Evolutionary conservation across 495 filamentous ascomycete species (phyloP), one percentile per base, ranked within the genome.

Genomic region (Tricharina praecox): DNA sequence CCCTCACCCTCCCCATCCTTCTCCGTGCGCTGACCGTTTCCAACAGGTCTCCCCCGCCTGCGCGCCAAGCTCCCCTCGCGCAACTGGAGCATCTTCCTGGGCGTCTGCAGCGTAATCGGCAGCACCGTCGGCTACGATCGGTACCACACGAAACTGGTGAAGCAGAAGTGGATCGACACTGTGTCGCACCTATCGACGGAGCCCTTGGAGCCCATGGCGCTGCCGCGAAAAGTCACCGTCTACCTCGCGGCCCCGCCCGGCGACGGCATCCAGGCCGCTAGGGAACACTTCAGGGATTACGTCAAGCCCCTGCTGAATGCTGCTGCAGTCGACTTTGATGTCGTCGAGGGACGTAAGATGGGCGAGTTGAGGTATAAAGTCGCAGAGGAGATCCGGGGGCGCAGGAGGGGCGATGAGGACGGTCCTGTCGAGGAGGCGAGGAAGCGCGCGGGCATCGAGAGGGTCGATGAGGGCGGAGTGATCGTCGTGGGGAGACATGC

Each of bases 61-160:
- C 77, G 81, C 13, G 70, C 79, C 55, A 86, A 80, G 67, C 76
- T 99, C 8, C 90, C 90, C 16, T 99, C 90, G 10, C 78, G 92
- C 23, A 96, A 96, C 60, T 99, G 90, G 90, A 74, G 83, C 66
- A 95, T 99, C 53, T 96, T 99, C 68, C 70, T 88, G 58, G 67
- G 79, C 15, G 63, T 96, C 52, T 79, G 79, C 11, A 77, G 77
- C 23, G 76, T 82, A 26, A 80, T 93, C 53, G 76, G 81, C 0
- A 76, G 71, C 4, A 78, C 81, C 9, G 63, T 95, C 39, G 70
- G 84, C 53, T 94, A 96, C 67, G 90, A 99, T 65, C 84, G 85
- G 52, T 73, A 80, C 28, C 79, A 95, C 64, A 94, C 88, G 66
- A 79, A 76, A 46, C 75, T 77, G 42, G 73, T 73, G 10, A 88